A percentile compares a stretch with the other conserved stretches of the same genome.
These are phyloP conservation scores for Endoconidiophora polonica DNA, from an alignment of 2,329 filamentous ascomycete genomes.

Conservation along the genomic window DNA sequence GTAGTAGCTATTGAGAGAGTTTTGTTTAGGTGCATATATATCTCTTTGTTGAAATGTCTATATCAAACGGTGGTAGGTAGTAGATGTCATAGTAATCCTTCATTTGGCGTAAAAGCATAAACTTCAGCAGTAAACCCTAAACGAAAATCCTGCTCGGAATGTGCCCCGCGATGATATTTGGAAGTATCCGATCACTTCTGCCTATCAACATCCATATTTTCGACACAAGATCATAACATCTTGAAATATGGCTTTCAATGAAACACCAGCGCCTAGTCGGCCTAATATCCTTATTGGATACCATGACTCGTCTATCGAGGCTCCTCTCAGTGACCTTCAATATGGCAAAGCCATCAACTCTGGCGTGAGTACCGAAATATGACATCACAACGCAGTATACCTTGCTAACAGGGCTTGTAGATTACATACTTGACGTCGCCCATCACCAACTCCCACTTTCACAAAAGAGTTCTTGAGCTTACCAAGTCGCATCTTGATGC, in stretches of 20 bases:
- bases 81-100: too few species aligned
- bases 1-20: too few species aligned
- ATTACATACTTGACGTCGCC: slow-evolving; percentile 66
- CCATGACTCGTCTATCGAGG: slow-evolving; percentile 47
- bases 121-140: too few species aligned
- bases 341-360: slow-evolving; percentile 51
- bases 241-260: background rate
- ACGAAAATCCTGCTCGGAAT: too few species aligned
- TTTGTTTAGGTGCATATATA: too few species aligned
- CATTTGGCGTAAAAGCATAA: background rate
- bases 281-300: slow-evolving; percentile 33
- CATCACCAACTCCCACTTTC: slow-evolving; percentile 60
- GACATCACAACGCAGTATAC: background rate
- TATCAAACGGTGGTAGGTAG: too few species aligned
- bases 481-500: slow-evolving; percentile 37
- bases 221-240: too few species aligned
- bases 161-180: too few species aligned
- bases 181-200: background rate
- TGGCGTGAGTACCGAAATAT: slow-evolving; percentile 35
- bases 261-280: background rate
- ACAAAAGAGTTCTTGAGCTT: slow-evolving; percentile 46
- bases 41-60: too few species aligned
- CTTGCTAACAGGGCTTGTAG: slow-evolving; percentile 25
- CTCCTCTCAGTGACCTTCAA: slow-evolving; percentile 45
- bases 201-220: too few species aligned